phyloP scores from a whole-genome alignment of 306 rosid genomes.

The Glycine soja region DNA sequence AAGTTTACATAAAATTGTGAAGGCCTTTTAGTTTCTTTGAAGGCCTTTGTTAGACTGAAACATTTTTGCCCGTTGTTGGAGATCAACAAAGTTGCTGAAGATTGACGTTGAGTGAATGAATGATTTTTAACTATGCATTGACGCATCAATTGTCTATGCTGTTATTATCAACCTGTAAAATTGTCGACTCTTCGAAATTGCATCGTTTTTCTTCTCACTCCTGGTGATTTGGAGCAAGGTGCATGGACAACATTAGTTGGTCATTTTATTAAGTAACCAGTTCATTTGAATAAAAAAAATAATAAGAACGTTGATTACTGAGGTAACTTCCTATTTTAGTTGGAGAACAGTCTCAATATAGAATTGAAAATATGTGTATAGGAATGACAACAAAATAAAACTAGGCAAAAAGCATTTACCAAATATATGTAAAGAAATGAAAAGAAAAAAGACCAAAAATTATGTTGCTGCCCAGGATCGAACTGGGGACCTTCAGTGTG shows the following conservation, averaged over 20 bases:
- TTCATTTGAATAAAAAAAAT: neutral
- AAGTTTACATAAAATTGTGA: neutral
- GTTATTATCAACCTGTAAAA: no score
- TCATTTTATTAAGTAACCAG: neutral
- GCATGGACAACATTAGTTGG: neutral
- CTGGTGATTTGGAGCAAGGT: no score
- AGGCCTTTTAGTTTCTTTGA: neutral
- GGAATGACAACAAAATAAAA: no score
- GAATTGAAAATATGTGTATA: neutral
- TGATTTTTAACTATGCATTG: no score
- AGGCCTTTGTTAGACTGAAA: neutral
- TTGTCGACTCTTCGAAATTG: no score
- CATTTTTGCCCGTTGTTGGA: neutral
- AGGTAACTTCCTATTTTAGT: neutral
- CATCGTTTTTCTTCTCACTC: no score
- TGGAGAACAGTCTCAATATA: neutral
- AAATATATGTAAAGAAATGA: no score
- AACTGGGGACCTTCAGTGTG: slow-evolving; percentile 68
- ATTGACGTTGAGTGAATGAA: slow-evolving; percentile 2
- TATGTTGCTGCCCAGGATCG: slow-evolving; percentile 66
- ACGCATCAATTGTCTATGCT: no score
- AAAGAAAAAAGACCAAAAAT: no score
- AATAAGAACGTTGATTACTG: neutral
- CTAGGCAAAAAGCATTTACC: no score
- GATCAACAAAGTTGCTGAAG: slow-evolving; percentile 8